Conservation (phyloP, 108 stramenopile species). For the Cylindrotheca closterium region DNA sequence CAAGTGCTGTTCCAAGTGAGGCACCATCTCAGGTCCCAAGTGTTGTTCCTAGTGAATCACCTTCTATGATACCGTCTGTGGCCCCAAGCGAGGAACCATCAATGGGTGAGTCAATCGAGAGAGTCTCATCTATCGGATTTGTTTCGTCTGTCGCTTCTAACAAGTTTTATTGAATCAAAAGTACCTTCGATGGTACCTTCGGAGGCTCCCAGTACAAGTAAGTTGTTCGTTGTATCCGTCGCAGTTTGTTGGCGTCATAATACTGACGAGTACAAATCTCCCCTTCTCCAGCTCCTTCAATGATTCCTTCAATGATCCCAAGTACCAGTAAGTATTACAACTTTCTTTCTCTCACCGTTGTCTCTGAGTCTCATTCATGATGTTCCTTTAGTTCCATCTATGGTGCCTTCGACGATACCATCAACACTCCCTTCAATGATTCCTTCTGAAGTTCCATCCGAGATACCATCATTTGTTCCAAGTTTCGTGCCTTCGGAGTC, state of each 20-base stretch:
- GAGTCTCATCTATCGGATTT: not conserved
- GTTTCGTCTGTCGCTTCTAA: not conserved
- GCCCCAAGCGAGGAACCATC: not conserved
- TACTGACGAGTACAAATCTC: not conserved
- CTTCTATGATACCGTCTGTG: not conserved
- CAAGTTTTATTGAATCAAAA: not conserved
- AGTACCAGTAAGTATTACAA: too few relatives aligned
- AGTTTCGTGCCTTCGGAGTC: not conserved
- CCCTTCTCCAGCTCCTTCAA: not conserved
- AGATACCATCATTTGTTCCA: not conserved
- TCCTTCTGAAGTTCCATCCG: not conserved
- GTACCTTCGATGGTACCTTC: not conserved
- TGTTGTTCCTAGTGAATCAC: not conserved
- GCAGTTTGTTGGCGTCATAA: not conserved
- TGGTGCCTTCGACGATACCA: not conserved
- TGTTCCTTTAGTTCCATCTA: too few relatives aligned
- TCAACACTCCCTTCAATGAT: not conserved
- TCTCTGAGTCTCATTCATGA: too few relatives aligned
- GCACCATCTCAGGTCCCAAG: not conserved
- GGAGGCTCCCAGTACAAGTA: not conserved
- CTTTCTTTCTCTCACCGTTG: too few relatives aligned
- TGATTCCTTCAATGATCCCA: not conserved
- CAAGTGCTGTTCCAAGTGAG: not conserved
- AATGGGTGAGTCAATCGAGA: too few relatives aligned
- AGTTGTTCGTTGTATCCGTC: not conserved